These are phyloP conservation scores for Eimeria necatrix DNA, from an alignment of 169 alveolate species.

Conservation along the genomic window DNA sequence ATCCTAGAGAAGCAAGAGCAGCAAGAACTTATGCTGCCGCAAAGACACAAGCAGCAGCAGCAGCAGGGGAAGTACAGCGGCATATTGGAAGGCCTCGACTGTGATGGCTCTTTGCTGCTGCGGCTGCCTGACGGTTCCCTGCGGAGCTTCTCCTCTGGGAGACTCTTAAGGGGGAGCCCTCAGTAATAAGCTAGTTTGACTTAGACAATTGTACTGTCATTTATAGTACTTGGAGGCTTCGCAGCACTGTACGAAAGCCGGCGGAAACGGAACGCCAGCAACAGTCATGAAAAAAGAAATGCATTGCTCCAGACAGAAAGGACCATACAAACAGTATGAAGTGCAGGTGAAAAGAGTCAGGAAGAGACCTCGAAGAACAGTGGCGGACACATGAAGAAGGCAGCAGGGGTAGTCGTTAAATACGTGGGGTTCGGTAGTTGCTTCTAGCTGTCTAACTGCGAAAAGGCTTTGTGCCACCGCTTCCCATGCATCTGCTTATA, in stretches of 20 bases:
- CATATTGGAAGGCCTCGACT: conserved; percentile 27
- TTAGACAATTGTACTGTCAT: too few relatives aligned
- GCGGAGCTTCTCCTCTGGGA: conserved; percentile 1
- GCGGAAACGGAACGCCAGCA: neutral
- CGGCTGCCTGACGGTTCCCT: conserved; percentile 43
- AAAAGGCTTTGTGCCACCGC: too few relatives aligned
- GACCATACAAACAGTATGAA: neutral
- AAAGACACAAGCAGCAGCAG: neutral
- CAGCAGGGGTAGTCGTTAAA: too few relatives aligned
- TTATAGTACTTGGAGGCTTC: too few relatives aligned
- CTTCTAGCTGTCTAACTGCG: too few relatives aligned
- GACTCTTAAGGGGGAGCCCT: conserved; percentile 7
- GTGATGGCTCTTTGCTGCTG: conserved; percentile 42
- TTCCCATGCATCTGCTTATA: too few relatives aligned
- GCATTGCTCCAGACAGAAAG: neutral
- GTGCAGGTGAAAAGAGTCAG: too few relatives aligned
- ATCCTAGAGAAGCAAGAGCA: neutral
- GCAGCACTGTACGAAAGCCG: neutral
- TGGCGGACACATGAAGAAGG: too few relatives aligned
- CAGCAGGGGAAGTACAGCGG: conserved; percentile 43
- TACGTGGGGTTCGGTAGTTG: too few relatives aligned
- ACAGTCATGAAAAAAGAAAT: neutral
- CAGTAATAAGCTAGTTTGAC: neutral
- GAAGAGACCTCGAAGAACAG: too few relatives aligned
- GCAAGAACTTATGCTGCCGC: neutral